Percentiles rank a stretch among this genome's conserved stretches.
Conservation (phyloP, 202 grass and related monocot genomes). For the Carex arenaria region DNA sequence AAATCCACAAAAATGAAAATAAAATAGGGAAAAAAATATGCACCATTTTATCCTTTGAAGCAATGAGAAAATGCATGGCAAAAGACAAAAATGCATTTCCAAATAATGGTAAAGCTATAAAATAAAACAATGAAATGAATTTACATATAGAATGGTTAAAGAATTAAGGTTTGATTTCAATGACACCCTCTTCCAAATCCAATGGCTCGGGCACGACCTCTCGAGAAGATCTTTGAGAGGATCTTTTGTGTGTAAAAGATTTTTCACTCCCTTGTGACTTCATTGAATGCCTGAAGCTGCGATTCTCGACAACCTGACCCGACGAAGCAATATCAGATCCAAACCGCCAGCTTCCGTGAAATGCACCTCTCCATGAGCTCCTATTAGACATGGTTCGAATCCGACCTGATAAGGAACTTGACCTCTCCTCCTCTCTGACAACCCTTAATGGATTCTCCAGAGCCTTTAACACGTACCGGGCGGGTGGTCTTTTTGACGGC, state of each 20-base stretch:
- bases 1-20: background rate
- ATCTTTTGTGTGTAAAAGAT: constrained; percentile 52
- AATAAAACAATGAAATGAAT: constrained; percentile 25
- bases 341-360: constrained; percentile 40
- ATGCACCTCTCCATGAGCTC: constrained; percentile 64
- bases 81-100: constrained; percentile 26
- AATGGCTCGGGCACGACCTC: constrained; percentile 29
- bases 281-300: constrained; percentile 25
- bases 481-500: constrained; percentile 58
- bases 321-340: constrained; percentile 37
- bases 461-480: constrained; percentile 62
- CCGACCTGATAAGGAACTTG: constrained; percentile 34
- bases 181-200: constrained; percentile 38
- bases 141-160: constrained; percentile 15
- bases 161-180: constrained; percentile 26
- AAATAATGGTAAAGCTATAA: constrained; percentile 15
- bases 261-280: constrained; percentile 42
- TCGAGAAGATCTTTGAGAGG: constrained; percentile 19
- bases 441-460: constrained; percentile 70
- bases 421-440: constrained; percentile 34
- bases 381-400: constrained; percentile 50
- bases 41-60: constrained; percentile 10
- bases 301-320: constrained; percentile 16
- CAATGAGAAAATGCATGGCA: constrained; percentile 2
- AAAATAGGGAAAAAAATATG: constrained; percentile 2